phyloP scores from a whole-genome alignment of 352 stramenopile genomes.

The Globisporangium heterothallicum region DNA sequence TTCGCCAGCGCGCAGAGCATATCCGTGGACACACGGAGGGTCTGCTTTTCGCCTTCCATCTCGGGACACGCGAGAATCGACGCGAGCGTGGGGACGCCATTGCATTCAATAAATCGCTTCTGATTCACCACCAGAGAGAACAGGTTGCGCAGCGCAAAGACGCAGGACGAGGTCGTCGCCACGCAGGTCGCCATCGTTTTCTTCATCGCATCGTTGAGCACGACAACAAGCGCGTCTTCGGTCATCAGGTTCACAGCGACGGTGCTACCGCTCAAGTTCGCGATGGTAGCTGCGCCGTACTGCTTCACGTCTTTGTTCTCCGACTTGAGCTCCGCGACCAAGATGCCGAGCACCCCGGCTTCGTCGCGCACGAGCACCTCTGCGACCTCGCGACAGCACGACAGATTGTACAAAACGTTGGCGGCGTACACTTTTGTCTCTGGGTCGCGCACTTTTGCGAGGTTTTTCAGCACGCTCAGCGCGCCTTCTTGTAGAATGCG shows the following conservation, averaged over 20 bases:
- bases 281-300: conserved; percentile 58
- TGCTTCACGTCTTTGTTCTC: conserved; percentile 61
- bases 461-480: conserved; percentile 54
- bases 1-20: conserved; percentile 66
- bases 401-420: conserved; percentile 82
- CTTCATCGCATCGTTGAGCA: conserved; percentile 71
- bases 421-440: conserved; percentile 83
- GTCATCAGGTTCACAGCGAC: conserved; percentile 64
- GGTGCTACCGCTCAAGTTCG: conserved; percentile 50
- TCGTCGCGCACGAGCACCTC: conserved; percentile 65
- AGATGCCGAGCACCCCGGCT: conserved; percentile 57
- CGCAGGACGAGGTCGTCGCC: conserved; percentile 46
- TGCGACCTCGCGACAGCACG: conserved; percentile 37
- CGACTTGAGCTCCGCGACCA: conserved; percentile 58
- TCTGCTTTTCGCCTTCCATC: conserved; percentile 42
- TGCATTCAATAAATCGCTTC: conserved; percentile 50
- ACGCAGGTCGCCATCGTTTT: conserved; percentile 49
- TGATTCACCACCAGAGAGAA: conserved; percentile 55
- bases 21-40: conserved; percentile 48
- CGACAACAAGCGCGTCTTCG: conserved; percentile 28
- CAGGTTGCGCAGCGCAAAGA: conserved; percentile 72
- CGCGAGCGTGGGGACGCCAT: conserved; percentile 61
- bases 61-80: conserved; percentile 40
- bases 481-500: conserved; percentile 61
- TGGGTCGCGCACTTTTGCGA: conserved; percentile 68